Percentiles rank a stretch among this genome's conserved stretches.
Conservation (phyloP, 495 filamentous ascomycete species). For the Talaromyces proteolyticus region DNA sequence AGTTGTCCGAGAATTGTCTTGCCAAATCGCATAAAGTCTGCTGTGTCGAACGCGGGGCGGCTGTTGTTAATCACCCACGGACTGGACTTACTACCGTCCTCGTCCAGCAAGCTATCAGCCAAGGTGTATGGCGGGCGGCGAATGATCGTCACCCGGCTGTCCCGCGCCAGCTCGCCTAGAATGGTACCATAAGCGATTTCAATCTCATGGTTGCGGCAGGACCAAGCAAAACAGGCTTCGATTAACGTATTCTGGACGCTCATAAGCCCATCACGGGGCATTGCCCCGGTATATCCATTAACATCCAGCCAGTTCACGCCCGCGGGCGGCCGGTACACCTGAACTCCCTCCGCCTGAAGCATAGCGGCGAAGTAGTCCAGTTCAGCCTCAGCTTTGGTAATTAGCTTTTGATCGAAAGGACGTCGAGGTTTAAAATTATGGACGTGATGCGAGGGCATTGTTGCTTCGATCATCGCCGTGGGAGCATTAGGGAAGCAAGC, state of each 20-base stretch:
- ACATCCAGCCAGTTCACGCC: conserved; percentile 10
- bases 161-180: conserved; percentile 6
- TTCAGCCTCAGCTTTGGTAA: conserved; percentile 12
- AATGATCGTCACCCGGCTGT: conserved; percentile 7
- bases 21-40: conserved; percentile 24
- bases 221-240: conserved; percentile 16
- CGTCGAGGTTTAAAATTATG: conserved; percentile 8
- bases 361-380: conserved; percentile 13
- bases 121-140: conserved; percentile 7
- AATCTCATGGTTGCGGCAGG: conserved; percentile 12
- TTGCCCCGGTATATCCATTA: conserved; percentile 14
- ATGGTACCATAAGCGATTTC: conserved; percentile 8
- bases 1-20: conserved; percentile 14
- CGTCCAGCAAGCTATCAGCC: conserved; percentile 1
- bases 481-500: conserved; percentile 13
- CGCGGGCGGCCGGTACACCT: conserved; percentile 11
- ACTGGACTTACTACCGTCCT: background rate
- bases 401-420: conserved; percentile 10
- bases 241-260: conserved; percentile 15
- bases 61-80: conserved; percentile 17
- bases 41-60: conserved; percentile 21
- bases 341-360: conserved; percentile 9
- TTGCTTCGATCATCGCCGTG: conserved; percentile 10
- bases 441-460: conserved; percentile 9
- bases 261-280: conserved; percentile 17